Conservation (phyloP, 768 basidiomycete species). For the Mycena maculata region DNA sequence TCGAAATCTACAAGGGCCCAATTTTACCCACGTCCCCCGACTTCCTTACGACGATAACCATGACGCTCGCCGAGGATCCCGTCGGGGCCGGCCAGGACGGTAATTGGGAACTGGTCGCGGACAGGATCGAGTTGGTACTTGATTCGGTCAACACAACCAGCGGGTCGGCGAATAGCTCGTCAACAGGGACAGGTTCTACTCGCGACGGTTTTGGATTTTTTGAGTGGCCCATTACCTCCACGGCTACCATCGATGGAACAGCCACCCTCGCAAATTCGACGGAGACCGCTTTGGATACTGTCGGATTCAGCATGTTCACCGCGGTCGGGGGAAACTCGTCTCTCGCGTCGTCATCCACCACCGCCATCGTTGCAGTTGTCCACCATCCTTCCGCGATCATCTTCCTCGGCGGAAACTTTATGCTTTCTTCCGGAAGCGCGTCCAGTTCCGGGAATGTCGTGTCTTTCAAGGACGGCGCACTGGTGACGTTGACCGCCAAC, state of each 20-base stretch:
- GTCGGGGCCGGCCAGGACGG: constrained; percentile 71
- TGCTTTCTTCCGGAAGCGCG: constrained; percentile 64
- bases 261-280: constrained; percentile 73
- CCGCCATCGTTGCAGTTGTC: constrained; percentile 64
- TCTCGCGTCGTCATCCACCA: constrained; percentile 49
- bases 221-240: constrained; percentile 79
- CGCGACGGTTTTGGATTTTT: constrained; percentile 83
- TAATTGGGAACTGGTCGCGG: constrained; percentile 87
- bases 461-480: constrained; percentile 68
- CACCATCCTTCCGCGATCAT: constrained; percentile 74
- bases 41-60: constrained; percentile 80
- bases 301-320: constrained; percentile 71
- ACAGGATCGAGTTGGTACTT: constrained; percentile 83
- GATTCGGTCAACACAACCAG: constrained; percentile 65
- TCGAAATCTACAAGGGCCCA: constrained; percentile 83
- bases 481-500: constrained; percentile 64
- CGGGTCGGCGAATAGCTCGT: constrained; percentile 45
- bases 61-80: constrained; percentile 78
- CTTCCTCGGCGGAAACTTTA: constrained; percentile 85
- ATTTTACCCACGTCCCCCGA: constrained; percentile 78
- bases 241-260: constrained; percentile 65
- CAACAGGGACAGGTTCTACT: constrained; percentile 44
- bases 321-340: constrained; percentile 64
- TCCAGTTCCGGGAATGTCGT: constrained; percentile 78
- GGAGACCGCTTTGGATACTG: constrained; percentile 72